Conservation (phyloP, 805 yeast species). For the Cyberlindnera misumaiensis region DNA sequence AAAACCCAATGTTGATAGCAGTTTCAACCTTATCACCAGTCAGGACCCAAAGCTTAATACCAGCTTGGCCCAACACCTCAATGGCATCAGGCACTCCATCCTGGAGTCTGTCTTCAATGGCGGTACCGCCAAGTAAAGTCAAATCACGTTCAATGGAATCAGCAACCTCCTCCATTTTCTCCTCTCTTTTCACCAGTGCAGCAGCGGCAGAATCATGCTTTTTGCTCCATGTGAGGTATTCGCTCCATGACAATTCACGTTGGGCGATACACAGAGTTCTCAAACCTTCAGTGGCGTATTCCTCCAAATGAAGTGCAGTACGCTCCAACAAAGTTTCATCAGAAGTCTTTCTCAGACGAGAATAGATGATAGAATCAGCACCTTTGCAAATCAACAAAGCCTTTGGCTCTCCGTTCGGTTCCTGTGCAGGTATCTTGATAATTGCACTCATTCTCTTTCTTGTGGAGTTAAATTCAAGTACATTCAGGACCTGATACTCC, state of each 20-base stretch:
- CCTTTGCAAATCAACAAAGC: slow-evolving; percentile 75
- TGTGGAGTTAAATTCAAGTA: slow-evolving; percentile 74
- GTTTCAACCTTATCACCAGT: slow-evolving; percentile 91
- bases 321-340: slow-evolving; percentile 42
- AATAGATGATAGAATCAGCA: slow-evolving; percentile 75
- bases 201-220: slow-evolving; percentile 62
- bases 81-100: slow-evolving; percentile 85
- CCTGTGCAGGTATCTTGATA: slow-evolving; percentile 52
- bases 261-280: slow-evolving; percentile 79
- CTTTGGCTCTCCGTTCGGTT: slow-evolving; percentile 32
- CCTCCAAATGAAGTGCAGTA: slow-evolving; percentile 70
- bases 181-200: slow-evolving; percentile 59
- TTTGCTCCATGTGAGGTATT: slow-evolving; percentile 56
- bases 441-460: slow-evolving; percentile 86
- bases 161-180: slow-evolving; percentile 65
- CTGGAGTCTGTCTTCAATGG: slow-evolving; percentile 79
- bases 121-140: slow-evolving; percentile 71
- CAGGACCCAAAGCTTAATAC: slow-evolving; percentile 79
- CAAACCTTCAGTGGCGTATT: slow-evolving; percentile 76
- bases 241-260: slow-evolving; percentile 54
- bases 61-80: slow-evolving; percentile 61
- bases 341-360: slow-evolving; percentile 48
- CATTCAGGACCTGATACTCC: slow-evolving; percentile 65
- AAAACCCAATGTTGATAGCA: slow-evolving; percentile 81
- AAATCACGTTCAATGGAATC: slow-evolving; percentile 65